Conservation (phyloP, 305 asterid genomes). For the Fraxinus paxiana region DNA sequence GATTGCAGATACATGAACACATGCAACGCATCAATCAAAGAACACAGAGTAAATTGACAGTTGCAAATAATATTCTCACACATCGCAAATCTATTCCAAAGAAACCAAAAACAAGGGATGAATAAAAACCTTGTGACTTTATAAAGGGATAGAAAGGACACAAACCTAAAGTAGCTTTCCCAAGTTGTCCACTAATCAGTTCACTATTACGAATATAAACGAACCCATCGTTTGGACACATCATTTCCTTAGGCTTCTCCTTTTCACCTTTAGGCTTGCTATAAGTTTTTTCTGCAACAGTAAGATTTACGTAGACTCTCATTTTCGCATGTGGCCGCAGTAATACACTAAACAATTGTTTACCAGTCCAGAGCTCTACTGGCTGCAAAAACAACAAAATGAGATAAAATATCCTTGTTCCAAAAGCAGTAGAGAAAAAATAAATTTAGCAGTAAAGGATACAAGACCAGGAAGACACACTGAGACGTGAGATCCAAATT, state of each 20-base stretch:
- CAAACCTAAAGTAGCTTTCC: constrained; percentile 93
- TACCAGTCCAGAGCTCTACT: constrained; percentile 95
- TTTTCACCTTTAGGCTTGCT: neutral
- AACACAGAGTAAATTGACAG: neutral
- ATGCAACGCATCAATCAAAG: constrained; percentile 3
- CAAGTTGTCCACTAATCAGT: constrained; percentile 92
- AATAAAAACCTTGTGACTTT: neutral
- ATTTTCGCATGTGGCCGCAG: constrained; percentile 73
- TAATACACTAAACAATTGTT: constrained; percentile 73
- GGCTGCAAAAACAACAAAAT: constrained; percentile 52
- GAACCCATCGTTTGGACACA: constrained; percentile 88
- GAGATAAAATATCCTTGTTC: neutral
- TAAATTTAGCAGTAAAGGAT: neutral
- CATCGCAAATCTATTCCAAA: constrained; percentile 1
- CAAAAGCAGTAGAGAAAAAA: constrained; percentile 1
- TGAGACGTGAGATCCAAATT: neutral
- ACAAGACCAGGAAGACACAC: constrained; percentile 2
- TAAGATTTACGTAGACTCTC: constrained; percentile 78
- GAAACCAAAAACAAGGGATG: neutral
- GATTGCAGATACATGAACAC: neutral
- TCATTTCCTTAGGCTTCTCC: constrained; percentile 50
- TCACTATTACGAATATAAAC: constrained; percentile 89
- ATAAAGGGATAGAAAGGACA: constrained; percentile 22
- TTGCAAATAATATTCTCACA: constrained; percentile 8
- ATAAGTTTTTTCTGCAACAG: constrained; percentile 69